These are phyloP conservation scores for Amauroascus verrucosus DNA, from an alignment of 2,329 filamentous ascomycete species.

Conservation along the genomic window DNA sequence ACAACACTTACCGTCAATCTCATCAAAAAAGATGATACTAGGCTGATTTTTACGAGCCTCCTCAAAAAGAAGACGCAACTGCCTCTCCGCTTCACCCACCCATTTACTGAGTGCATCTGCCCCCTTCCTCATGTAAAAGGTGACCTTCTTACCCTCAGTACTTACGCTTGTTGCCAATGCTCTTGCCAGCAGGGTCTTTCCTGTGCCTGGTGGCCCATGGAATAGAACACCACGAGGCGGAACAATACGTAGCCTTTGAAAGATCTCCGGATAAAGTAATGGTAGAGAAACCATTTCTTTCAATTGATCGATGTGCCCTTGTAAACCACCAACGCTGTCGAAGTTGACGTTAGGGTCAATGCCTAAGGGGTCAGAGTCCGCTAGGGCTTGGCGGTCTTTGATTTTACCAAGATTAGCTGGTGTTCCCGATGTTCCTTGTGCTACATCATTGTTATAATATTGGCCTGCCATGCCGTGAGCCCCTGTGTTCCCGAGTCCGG, in stretches of 20 bases:
- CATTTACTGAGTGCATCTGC: conserved; percentile 96
- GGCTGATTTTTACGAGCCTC: conserved; percentile 92
- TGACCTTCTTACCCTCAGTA: conserved; percentile 83
- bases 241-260: conserved; percentile 80
- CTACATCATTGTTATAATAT: conserved; percentile 47
- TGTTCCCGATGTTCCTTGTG: conserved; percentile 48
- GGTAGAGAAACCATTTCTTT: conserved; percentile 98
- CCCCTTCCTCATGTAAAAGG: conserved; percentile 98
- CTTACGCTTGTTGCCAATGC: conserved; percentile 86
- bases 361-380: conserved; percentile 87
- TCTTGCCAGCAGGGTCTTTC: conserved; percentile 91
- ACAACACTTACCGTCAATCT: conserved; percentile 68
- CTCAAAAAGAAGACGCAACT: conserved; percentile 85
- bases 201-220: conserved; percentile 91
- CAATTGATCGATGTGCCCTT: conserved; percentile 89
- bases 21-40: conserved; percentile 99
- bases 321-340: conserved; percentile 81
- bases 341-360: conserved; percentile 90
- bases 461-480: conserved; percentile 46
- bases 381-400: conserved; percentile 82
- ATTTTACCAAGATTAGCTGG: conserved; percentile 84
- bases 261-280: conserved; percentile 88
- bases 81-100: conserved; percentile 96
- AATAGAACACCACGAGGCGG: conserved; percentile 92
- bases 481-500: conserved; percentile 42